Evolutionary conservation across 2,329 filamentous ascomycete species (phyloP), one percentile per base, ranked within the genome.

Genomic region (Salinomyces thailandicus): DNA sequence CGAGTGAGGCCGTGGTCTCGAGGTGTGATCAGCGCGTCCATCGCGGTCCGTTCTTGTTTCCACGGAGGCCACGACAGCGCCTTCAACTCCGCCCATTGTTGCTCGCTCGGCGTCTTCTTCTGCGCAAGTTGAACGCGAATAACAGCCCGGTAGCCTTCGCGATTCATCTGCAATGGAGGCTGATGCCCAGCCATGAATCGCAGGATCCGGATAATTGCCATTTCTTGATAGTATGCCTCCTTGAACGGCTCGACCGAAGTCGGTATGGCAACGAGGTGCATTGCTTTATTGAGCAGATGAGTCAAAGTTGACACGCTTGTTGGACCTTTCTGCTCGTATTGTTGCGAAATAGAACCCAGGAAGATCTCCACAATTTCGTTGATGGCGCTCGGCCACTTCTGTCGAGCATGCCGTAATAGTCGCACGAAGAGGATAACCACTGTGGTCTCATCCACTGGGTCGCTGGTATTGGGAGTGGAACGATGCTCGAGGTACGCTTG

Each of bases 31-130:
- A 66, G 61, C n/a, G 67, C 64, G 49, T 80, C 75, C 50, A 79
- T 72, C 1, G 72, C 74, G 12, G 72, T 68, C 36, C 65, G 72
- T 31, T 75, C 69, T 49, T 74, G 68, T 52, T 77, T 78, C 74
- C 75, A 80, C 0, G 76, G 76, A 11, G 76, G 76, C 76, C 76
- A 80, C 5, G 72, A 74, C 6, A 66, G 58, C 2, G 72, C 66
- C 58, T 79, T 77, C 14, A 77, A 59, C 30, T 63, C 59, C 2
- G 74, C 74, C 66, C 73, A 79, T 40, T 72, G 63, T 18, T 60
- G 66, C 48, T 80, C 76, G 18, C 60, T 56, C 0, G 47, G 24
- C 1, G 73, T 76, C 52, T 79, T 79, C 29, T 59, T 60, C 37
- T 72, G 72, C 5, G 69, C 67, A 9, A 79, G 57, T 47, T 79